phyloP scores from a whole-genome alignment of 352 stramenopile genomes.

The Phytophthora fragariae region DNA sequence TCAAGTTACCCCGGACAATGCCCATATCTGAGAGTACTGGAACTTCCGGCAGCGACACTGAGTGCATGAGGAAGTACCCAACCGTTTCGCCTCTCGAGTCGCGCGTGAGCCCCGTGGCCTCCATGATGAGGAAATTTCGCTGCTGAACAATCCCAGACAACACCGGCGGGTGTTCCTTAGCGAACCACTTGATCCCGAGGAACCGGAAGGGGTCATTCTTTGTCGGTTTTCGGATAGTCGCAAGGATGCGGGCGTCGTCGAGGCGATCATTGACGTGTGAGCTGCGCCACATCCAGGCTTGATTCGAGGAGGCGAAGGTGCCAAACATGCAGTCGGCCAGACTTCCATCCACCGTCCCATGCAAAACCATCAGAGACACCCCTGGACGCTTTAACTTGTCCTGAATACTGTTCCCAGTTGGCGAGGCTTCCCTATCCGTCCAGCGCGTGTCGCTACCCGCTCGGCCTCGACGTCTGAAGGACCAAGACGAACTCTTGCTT shows the following conservation, averaged over 20 bases:
- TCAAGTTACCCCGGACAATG: not conserved
- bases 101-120: not conserved
- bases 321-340: conserved; percentile 1
- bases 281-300: not conserved
- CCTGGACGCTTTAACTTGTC: not conserved
- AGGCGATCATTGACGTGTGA: not conserved
- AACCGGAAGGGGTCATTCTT: not conserved
- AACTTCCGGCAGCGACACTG: not conserved
- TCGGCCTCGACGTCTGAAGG: not conserved
- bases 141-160: not conserved
- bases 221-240: not conserved
- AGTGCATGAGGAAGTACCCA: conserved; percentile 1
- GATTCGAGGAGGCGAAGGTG: not conserved
- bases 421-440: not conserved
- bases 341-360: not conserved
- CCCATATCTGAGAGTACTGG: not conserved
- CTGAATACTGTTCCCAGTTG: not conserved
- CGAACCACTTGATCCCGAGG: not conserved
- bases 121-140: not conserved
- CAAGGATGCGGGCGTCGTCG: not conserved
- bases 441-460: not conserved
- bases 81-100: not conserved
- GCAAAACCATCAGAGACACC: not conserved
- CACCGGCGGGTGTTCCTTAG: not conserved
- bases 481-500: not conserved